Evolutionary conservation across 2,329 filamentous ascomycete genomes (phyloP).

Genomic region (Epichloe glyceriae): DNA sequence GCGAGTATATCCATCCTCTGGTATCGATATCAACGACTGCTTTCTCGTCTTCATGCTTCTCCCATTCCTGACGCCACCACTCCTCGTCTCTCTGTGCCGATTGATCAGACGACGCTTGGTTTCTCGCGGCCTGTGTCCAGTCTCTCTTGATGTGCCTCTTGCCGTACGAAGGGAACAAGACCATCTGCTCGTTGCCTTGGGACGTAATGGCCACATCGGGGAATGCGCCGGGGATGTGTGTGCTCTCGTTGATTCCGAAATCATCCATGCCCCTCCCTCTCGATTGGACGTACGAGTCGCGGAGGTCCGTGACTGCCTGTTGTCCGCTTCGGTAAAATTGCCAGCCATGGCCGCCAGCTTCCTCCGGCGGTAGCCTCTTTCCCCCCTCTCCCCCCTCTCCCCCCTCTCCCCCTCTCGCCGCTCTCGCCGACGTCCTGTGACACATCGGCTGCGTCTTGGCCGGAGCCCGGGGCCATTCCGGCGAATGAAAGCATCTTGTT

Average conservation of each 20-base stretch:
- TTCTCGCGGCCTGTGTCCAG: conserved; percentile 19
- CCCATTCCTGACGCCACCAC: conserved; percentile 69
- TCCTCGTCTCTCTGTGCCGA: conserved; percentile 47
- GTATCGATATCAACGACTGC: conserved; percentile 91
- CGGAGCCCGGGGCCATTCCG: conserved; percentile 16
- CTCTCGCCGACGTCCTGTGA: conserved; percentile 14
- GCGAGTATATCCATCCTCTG: conserved; percentile 86
- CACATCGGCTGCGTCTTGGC: conserved; percentile 14
- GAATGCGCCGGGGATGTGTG: conserved; percentile 59
- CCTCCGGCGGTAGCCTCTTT: conserved; percentile 61
- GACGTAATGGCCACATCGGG: conserved; percentile 72
- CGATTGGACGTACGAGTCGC: conserved; percentile 45
- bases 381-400: conserved; percentile 24
- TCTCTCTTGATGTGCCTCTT: conserved; percentile 50
- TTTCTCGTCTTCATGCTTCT: conserved; percentile 65
- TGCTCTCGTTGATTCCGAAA: conserved; percentile 17
- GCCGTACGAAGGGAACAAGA: conserved; percentile 90
- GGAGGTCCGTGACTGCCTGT: conserved; percentile 44
- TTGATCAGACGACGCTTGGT: conserved; percentile 17
- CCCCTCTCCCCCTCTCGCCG: conserved; percentile 8
- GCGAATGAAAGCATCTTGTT: conserved; percentile 17
- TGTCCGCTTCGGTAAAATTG: conserved; percentile 41
- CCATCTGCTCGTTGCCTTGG: conserved; percentile 78
- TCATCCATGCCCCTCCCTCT: conserved; percentile 22
- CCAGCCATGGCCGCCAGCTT: conserved; percentile 58